Base-by-base conservation (phyloP, 192 early-diverging fungal species). In the Coemansia sp. region DNA sequence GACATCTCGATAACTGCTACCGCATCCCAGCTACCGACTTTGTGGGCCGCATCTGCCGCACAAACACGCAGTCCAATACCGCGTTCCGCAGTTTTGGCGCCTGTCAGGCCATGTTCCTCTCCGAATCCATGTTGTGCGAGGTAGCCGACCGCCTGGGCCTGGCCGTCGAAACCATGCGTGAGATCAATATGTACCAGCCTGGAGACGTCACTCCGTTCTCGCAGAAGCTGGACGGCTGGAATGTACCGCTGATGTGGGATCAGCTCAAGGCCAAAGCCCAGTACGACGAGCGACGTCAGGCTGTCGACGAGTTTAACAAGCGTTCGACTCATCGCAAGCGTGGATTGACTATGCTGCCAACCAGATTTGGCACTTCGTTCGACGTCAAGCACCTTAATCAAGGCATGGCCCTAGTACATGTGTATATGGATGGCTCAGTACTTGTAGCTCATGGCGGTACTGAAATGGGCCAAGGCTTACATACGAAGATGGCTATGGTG, bases 401-500 rank as follows among this genome's bases (percentile, higher is more conserved):
- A 70, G 94, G 91, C 21, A 90, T 89, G 66, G 89, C 92, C 13
- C 82, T 95, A 38, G 90, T 96, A 7, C 93, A 94, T 61, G 84
- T 96, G 11, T 96, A 96, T 74, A 87, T 82, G 43, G 94, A 96
- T 66, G 94, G 94, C 1, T 91, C 91, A 0, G 90, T 96, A 33
- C 87, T 93, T 13, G 77, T 96, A 3, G 85, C 89, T 10, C 93
- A 95, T 73, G 93, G 91, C 67, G 92, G 92, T 42, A 91, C 91
- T n/a, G 93, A 96, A 68, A 94, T 96, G 92, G 94, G 94, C 43
- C 94, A 96, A 75, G 94, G 94, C 8, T 72, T 96, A 66, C 90
- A 95, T 68, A 96, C 93, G 16, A 96, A 96, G 82, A 91, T 94
- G 90, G 81, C 91, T 26, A 90, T 91, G 83, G 81, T 96, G 43